Conservation (phyloP, 2,329 filamentous ascomycete genomes). For the Paraphaeosphaeria minitans region DNA sequence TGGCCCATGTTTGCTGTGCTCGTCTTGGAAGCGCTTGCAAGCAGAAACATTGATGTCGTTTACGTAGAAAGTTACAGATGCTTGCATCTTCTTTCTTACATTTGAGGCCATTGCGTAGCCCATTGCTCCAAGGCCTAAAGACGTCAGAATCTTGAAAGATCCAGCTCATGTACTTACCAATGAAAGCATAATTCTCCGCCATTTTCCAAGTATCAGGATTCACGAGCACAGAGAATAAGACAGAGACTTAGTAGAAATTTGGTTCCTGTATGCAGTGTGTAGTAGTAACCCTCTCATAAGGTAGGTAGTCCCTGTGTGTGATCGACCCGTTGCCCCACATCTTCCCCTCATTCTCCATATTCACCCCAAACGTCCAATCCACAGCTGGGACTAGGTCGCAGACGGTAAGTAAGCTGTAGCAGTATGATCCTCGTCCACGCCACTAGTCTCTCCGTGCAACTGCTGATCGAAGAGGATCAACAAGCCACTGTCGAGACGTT, state of each 20-base stretch:
- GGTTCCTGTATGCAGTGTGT: background rate
- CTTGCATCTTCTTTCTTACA: conserved; percentile 32
- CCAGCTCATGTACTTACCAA: conserved; percentile 22
- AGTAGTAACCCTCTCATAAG: background rate
- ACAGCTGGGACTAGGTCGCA: background rate
- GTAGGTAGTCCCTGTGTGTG: conserved; percentile 16
- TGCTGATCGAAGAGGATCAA: background rate
- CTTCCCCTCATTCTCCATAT: conserved; percentile 30
- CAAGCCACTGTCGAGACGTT: background rate
- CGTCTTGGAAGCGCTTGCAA: conserved; percentile 29
- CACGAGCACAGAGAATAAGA: too few species aligned
- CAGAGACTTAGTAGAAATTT: background rate
- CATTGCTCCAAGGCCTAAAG: conserved; percentile 42
- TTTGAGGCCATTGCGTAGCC: conserved; percentile 42
- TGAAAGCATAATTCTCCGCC: conserved; percentile 39
- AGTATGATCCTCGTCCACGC: background rate
- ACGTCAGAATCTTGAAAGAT: background rate
- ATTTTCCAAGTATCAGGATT: conserved; percentile 13
- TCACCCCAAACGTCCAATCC: conserved; percentile 22
- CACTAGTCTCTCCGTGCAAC: background rate
- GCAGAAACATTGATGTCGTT: conserved; percentile 36
- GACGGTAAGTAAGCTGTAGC: background rate
- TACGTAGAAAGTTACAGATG: conserved; percentile 29
- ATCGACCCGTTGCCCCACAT: conserved; percentile 33
- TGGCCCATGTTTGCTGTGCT: conserved; percentile 26